Evolutionary conservation across 306 rosid species (phyloP), one percentile per base, ranked within the genome.

Genomic region (Fragaria iinumae): DNA sequence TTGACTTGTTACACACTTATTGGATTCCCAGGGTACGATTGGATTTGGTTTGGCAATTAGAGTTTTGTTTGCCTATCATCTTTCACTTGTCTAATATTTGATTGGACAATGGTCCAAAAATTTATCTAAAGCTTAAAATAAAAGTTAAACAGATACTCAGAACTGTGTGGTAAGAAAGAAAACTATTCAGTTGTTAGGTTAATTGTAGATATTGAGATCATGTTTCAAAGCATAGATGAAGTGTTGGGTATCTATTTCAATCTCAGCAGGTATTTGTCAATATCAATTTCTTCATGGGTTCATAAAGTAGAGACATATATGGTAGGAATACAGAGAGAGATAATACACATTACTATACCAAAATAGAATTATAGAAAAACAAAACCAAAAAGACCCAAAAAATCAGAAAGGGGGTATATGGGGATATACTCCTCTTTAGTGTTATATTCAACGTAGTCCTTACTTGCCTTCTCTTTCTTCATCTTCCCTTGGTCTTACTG

Each of bases 401-500:
- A 85, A 85, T 77, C 75, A 74, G 78, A 73, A 62, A 62, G 80
- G 84, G 74, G 81, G 72, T 85, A 79, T 71, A 76, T 67, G 90
- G 77, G 77, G 80, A 82, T 80, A 81, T 87, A 84, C 86, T 87
- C 81, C 79, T 80, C 75, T 74, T 80, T 57, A 76, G 74, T 60
- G 74, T 77, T 73, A 79, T 43, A 60, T 72, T 47, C 78, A 74
- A 59, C 57, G 14, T 65, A 18, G 69, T 14, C 45, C 68, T 70
- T 39, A 39, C 87, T 87, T 87, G 75, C 84, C 82, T 80, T 90
- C 91, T 83, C 81, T 82, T 25, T 89, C 91, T 69, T 80, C 85
- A n/a, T 83, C 93, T 66, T 93, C 97, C 79, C 70, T 90, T 65
- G 90, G 86, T 88, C 79, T 84, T 66, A 88, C 82, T 20, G 96